Evolutionary conservation across 2,329 filamentous ascomycete genomes (phyloP).

Genomic region (Penicillium corylophilum): DNA sequence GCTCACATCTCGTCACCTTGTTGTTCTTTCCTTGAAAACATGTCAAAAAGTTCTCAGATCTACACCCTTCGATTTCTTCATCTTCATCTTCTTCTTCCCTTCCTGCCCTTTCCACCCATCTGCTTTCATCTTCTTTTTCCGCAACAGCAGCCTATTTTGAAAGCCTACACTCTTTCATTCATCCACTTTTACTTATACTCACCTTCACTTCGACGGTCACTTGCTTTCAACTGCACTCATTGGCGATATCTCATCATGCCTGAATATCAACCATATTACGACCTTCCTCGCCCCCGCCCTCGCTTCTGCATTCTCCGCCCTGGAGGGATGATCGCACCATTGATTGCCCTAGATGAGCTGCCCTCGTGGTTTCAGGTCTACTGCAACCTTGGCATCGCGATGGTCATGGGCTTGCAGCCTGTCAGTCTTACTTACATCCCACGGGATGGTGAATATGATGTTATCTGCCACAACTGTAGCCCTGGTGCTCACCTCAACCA

Average conservation of each 20-base stretch:
- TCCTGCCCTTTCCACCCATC: constrained; percentile 1
- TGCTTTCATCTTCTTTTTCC: constrained; percentile 7
- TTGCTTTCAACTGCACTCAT: not conserved
- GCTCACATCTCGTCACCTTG: not conserved
- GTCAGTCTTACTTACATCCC: constrained; percentile 23
- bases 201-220: not conserved
- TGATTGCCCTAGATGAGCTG: constrained; percentile 47
- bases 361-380: constrained; percentile 35
- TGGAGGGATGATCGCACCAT: constrained; percentile 35
- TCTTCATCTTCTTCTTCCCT: not conserved
- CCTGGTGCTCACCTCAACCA: constrained; percentile 22
- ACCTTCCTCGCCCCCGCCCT: constrained; percentile 26
- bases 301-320: constrained; percentile 42
- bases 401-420: constrained; percentile 23
- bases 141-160: not conserved
- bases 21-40: not conserved
- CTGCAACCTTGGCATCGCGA: constrained; percentile 24
- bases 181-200: not conserved
- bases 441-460: constrained; percentile 35
- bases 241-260: no score
- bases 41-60: no score
- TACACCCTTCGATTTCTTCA: no score
- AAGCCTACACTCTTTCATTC: constrained; percentile 5
- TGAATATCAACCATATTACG: constrained; percentile 2
- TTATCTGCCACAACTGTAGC: constrained; percentile 33